Percentiles rank a stretch among this genome's conserved stretches.
These are phyloP conservation scores for Helicocarpus griseus DNA, from an alignment of 2,329 filamentous ascomycete species.

Conservation along the genomic window DNA sequence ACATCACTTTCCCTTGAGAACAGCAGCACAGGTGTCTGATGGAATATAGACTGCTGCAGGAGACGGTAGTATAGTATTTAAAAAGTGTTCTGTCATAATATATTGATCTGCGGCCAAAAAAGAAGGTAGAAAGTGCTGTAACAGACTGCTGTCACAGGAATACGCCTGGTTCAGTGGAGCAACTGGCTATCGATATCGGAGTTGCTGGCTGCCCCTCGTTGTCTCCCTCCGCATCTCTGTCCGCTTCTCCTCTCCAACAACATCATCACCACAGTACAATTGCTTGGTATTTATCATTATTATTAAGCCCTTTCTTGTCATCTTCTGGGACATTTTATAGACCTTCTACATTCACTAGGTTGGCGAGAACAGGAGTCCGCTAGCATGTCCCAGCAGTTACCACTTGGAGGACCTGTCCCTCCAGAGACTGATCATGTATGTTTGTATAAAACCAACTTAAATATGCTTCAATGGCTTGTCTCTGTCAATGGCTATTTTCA, in stretches of 20 bases:
- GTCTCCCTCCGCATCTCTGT: not conserved
- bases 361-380: too few relatives aligned
- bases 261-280: not conserved
- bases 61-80: too few relatives aligned
- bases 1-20: too few relatives aligned
- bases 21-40: too few relatives aligned
- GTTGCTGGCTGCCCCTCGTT: not conserved
- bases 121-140: too few relatives aligned
- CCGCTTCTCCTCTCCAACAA: not conserved
- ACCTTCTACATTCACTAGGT: too few relatives aligned
- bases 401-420: conserved; percentile 62
- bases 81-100: too few relatives aligned
- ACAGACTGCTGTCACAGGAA: too few relatives aligned
- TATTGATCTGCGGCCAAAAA: too few relatives aligned
- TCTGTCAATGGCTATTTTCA: not conserved
- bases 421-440: conserved; percentile 69
- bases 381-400: conserved; percentile 24
- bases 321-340: not conserved
- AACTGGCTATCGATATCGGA: too few relatives aligned
- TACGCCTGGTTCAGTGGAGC: too few relatives aligned
- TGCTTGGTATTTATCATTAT: not conserved
- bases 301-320: not conserved
- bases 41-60: too few relatives aligned
- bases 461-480: not conserved
- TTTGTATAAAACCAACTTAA: conserved; percentile 14